Conservation (phyloP, 345 rosid genomes). For the Xanthoceras sorbifolium region DNA sequence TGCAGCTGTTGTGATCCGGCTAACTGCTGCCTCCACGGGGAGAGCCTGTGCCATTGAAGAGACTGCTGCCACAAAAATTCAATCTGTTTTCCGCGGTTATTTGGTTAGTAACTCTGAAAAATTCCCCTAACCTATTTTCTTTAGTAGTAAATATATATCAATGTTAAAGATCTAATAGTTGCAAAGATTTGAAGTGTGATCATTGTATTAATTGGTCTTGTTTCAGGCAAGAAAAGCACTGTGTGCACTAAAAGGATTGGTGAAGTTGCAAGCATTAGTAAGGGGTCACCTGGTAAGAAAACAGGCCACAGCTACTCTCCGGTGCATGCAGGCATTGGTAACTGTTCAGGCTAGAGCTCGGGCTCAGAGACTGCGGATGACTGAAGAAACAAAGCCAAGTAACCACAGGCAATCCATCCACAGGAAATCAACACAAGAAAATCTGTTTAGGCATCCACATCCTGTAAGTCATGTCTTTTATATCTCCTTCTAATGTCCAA, state of each 20-base stretch:
- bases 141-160: not conserved
- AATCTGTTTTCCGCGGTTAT: conserved; percentile 78
- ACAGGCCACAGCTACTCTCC: conserved; percentile 81
- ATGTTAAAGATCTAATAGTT: not conserved
- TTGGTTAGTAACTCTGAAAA: conserved; percentile 48
- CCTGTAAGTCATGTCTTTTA: conserved; percentile 49
- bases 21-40: conserved; percentile 33
- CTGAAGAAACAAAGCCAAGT: conserved; percentile 43
- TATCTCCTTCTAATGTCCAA: no score
- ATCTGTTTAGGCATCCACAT: conserved; percentile 31
- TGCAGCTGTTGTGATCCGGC: conserved; percentile 49
- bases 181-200: not conserved
- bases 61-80: conserved; percentile 69
- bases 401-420: conserved; percentile 55
- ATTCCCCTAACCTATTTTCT: not conserved
- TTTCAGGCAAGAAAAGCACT: conserved; percentile 89
- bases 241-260: conserved; percentile 80
- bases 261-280: conserved; percentile 85
- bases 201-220: conserved; percentile 7
- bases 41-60: conserved; percentile 49
- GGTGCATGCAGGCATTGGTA: conserved; percentile 86
- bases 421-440: conserved; percentile 52
- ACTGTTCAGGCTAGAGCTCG: conserved; percentile 80
- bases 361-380: conserved; percentile 61
- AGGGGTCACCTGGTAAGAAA: conserved; percentile 92